These are phyloP conservation scores for Cladorrhinum sp. DNA, from an alignment of 2,329 filamentous ascomycete genomes.

Conservation along the genomic window DNA sequence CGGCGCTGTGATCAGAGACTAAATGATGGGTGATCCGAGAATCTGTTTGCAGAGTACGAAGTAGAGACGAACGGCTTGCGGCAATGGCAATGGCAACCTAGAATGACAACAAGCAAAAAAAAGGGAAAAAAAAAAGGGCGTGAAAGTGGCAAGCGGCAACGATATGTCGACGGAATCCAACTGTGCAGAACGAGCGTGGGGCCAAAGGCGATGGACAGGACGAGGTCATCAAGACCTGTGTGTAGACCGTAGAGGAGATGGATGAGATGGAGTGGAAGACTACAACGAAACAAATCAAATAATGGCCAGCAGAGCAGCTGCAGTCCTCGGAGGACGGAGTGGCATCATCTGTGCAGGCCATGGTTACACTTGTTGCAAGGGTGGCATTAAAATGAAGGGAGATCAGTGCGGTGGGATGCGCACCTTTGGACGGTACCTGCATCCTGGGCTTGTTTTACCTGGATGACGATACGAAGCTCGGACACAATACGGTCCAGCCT, in stretches of 20 bases:
- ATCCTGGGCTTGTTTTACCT: neutral
- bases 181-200: neutral
- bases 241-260: neutral
- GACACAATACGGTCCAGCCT: neutral
- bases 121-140: neutral
- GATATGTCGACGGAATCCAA: neutral
- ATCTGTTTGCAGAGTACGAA: neutral
- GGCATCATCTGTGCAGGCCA: neutral
- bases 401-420: neutral
- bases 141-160: constrained; percentile 1
- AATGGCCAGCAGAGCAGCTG: neutral
- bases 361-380: constrained; percentile 1
- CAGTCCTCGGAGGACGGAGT: neutral
- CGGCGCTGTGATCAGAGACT: neutral
- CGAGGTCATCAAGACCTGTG: neutral
- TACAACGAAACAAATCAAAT: neutral
- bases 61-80: neutral
- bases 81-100: neutral
- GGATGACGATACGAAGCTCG: constrained; percentile 3
- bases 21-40: constrained; percentile 3
- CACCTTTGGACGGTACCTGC: neutral
- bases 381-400: neutral
- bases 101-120: neutral
- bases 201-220: neutral
- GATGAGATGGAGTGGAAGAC: neutral